Evolutionary conservation across 768 basidiomycete genomes (phyloP), one percentile per base, ranked within the genome.

Genomic region (Nidularia pulvinata): DNA sequence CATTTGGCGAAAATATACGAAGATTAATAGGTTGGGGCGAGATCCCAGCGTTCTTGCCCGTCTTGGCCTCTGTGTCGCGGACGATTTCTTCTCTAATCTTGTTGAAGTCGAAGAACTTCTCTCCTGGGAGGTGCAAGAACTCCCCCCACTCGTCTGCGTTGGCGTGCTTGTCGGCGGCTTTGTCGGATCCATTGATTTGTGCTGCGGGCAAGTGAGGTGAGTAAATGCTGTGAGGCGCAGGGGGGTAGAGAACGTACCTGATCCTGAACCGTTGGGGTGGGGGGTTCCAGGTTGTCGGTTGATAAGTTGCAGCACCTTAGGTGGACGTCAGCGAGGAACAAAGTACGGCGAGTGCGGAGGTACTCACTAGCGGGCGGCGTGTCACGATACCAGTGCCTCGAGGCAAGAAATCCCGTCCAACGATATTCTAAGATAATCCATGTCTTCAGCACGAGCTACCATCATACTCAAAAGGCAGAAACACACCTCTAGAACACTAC

Each of bases 311-410:
- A 99, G 80, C 49, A 96, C 87, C 91, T 92, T 39, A 9, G 44
- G 5, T n/a, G n/a, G n/a, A n/a, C n/a, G n/a, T n/a, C n/a, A n/a
- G n/a, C n/a, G 50, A 16, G 37, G 19, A 4, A 39, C n/a, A 39
- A 39, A 13, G 32, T 42, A 44, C 49, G 49, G 46, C 46, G 50
- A 54, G 44, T 51, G 34, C 25, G 3, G 14, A 7, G 44, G 19
- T 7, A 51, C 50, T 62, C 69, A 96, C 95, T 72, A 99, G 76
- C 52, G 97, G 97, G 68, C 97, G 85, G 66, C 96, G 85, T 49
- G 96, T 98, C 71, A 99, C 96, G 65, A 99, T 99, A 73, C 96
- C 96, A 52, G 95, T 92, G 69, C 97, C 97, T 80, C 97, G 91
- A 72, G 97, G 97, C 67, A 99, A 69, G 80, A 99, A 99, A 72